Evolutionary conservation across 768 basidiomycete species (phyloP), one percentile per base, ranked within the genome.

Genomic region (Russula compacta): DNA sequence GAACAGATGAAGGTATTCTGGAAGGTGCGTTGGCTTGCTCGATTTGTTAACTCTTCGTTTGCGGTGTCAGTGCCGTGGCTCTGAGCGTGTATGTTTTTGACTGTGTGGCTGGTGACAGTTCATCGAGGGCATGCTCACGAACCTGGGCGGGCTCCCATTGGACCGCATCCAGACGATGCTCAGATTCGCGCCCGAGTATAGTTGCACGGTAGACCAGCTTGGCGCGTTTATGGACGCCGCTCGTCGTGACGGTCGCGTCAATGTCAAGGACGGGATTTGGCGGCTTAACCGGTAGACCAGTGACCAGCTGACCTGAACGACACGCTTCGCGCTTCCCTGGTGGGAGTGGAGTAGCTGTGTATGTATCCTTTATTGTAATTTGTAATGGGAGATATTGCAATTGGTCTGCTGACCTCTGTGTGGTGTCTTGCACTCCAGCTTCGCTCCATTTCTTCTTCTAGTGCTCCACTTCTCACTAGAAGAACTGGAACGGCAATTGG

Each of bases 101-200:
- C n/a, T 49, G 11, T 12, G 8, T 12, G 51, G 2, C 15, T 21
- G 14, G 19, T 14, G 59, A n/a, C 29, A 61, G 88, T 95, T 87
- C 73, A 89, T 95, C 62, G 86, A 91, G 73, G 92, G 89, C 33
- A 92, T 93, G 87, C 84, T 97, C 59, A 92, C 84, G 56, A 95
- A 93, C 70, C 76, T 98, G 47, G 89, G 88, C 10, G 71, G 82
- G 2, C 77, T 94, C 15, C 80, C 87, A 2, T 68, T 90, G 47
- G 87, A 90, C 62, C 81, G 88, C n/a, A 92, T 97, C 68, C 93
- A 97, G 70, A 77, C 81, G 2, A 93, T 94, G 88, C 78, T 97
- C 61, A 85, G 82, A 70, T 84, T 91, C 68, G 89, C 88, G 10
- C 88, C 87, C 4, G 85, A 83, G 4, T 95, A 94, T 72, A 85